A percentile compares a stretch with the other conserved stretches of the same genome.
These are phyloP conservation scores for Eucalyptus erythrocorys DNA, from an alignment of 345 rosid species.

Conservation along the genomic window DNA sequence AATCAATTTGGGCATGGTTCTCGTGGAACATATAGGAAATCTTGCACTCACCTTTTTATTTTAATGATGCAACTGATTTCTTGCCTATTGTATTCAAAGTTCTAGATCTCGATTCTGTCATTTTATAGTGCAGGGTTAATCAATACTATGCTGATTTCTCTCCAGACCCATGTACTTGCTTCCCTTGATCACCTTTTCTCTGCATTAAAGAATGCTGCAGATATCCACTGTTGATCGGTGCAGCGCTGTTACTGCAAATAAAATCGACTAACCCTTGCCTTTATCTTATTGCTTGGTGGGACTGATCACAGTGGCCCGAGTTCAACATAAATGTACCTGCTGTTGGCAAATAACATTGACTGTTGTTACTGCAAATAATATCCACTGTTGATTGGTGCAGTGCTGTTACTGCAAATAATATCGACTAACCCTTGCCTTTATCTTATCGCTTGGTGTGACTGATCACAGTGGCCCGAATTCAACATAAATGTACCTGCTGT, in stretches of 20 bases:
- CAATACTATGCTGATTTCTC: background rate
- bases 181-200: background rate
- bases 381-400: background rate
- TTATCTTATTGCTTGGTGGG: background rate
- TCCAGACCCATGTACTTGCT: background rate
- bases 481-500: constrained; percentile 40
- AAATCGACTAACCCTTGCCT: background rate
- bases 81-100: background rate
- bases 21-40: background rate
- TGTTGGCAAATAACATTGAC: too few species aligned
- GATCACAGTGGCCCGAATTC: constrained; percentile 68
- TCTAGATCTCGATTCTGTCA: background rate
- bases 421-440: background rate
- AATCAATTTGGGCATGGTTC: background rate
- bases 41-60: background rate
- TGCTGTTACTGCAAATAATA: background rate
- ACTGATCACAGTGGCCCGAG: constrained; percentile 53
- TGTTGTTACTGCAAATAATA: too few species aligned
- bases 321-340: constrained; percentile 52
- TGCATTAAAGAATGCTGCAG: background rate
- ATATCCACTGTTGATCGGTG: background rate
- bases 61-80: background rate
- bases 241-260: background rate
- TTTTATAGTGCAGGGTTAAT: background rate
- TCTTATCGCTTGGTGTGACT: background rate